These are phyloP conservation scores for Quercus ilex DNA, from an alignment of 306 rosid species.

Conservation along the genomic window DNA sequence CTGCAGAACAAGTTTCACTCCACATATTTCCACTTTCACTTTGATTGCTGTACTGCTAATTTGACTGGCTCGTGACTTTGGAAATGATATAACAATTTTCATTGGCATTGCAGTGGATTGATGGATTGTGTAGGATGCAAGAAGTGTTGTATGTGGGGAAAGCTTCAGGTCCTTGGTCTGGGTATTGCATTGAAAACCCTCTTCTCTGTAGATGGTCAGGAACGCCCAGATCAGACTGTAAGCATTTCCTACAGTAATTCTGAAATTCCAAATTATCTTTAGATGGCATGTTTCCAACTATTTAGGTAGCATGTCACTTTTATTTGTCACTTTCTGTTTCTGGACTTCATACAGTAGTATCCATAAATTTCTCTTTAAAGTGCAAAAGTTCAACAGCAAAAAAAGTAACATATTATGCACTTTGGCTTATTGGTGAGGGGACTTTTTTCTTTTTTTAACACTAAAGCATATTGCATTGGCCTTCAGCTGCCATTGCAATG, in stretches of 20 bases:
- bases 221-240: constrained; percentile 51
- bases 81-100: constrained; percentile 4
- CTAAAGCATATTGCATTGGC: neutral
- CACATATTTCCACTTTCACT: neutral
- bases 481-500: constrained; percentile 81
- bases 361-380: neutral
- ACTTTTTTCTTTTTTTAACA: neutral
- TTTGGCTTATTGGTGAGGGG: neutral
- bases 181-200: constrained; percentile 93
- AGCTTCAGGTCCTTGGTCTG: constrained; percentile 98
- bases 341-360: neutral
- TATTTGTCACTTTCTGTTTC: neutral
- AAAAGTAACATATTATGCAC: neutral
- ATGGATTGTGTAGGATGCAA: constrained; percentile 99
- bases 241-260: constrained; percentile 18
- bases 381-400: no score
- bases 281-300: neutral
- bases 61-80: neutral
- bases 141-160: constrained; percentile 97
- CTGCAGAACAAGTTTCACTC: neutral
- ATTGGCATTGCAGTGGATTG: constrained; percentile 60
- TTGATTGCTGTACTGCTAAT: neutral
- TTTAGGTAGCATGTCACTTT: no score
- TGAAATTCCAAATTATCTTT: neutral
- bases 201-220: constrained; percentile 65